Evolutionary conservation across 2,329 filamentous ascomycete species (phyloP).

Genomic region (Botryosphaeria dothidea): DNA sequence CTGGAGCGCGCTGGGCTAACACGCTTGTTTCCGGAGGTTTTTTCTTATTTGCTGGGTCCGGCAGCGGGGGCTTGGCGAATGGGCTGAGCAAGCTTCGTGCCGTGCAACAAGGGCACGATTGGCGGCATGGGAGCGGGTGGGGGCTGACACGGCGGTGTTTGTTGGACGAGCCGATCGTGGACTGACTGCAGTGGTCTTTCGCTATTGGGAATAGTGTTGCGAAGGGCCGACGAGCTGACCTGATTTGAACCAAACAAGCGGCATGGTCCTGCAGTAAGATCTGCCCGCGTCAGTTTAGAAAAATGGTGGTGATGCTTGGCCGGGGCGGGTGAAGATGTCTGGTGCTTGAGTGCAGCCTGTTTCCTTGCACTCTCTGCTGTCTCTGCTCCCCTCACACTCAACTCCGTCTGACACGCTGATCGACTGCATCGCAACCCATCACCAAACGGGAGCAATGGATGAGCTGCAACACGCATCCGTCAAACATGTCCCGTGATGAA

Average conservation of each 20-base stretch:
- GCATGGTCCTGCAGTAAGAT: not conserved
- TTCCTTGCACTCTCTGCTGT: too few species aligned
- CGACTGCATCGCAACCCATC: too few species aligned
- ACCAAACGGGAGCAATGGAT: too few species aligned
- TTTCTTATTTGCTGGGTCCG: not conserved
- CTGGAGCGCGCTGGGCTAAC: too few species aligned
- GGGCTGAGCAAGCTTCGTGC: not conserved
- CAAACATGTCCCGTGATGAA: too few species aligned
- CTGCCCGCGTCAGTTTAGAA: not conserved
- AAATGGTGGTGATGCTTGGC: not conserved
- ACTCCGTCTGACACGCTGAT: too few species aligned
- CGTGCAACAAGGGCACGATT: not conserved
- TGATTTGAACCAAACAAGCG: too few species aligned
- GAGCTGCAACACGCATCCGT: too few species aligned
- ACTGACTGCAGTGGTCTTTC: not conserved
- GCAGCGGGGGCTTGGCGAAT: not conserved
- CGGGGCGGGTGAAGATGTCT: not conserved
- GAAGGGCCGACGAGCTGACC: too few species aligned
- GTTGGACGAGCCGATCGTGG: not conserved
- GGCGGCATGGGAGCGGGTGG: not conserved
- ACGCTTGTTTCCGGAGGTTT: not conserved
- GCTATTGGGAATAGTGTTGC: not conserved
- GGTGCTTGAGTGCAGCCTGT: not conserved
- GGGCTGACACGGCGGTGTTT: not conserved
- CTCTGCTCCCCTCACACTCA: too few species aligned